Conservation (phyloP, 164 flowering plant species). For the Umbellularia californica region DNA sequence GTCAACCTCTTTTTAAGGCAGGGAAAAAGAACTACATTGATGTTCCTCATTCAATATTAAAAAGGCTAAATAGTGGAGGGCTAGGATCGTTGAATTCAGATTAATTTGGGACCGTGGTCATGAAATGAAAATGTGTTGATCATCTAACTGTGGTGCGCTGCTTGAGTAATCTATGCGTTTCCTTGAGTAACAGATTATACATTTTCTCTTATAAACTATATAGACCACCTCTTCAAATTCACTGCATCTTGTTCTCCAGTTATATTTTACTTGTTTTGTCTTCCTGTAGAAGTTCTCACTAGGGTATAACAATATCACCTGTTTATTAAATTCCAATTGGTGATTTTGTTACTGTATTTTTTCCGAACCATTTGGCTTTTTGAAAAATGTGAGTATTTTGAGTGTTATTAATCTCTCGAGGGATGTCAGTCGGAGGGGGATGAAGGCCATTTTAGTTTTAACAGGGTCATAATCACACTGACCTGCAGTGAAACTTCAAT, state of each 20-base stretch:
- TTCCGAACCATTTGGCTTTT: neutral
- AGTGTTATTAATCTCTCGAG: neutral
- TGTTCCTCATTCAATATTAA: neutral
- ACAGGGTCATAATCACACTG: neutral
- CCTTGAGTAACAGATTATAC: no score
- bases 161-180: no score
- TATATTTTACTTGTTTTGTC: no score
- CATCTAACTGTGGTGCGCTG: no score
- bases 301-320: neutral
- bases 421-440: neutral
- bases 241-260: neutral
- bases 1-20: neutral
- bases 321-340: neutral
- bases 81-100: neutral
- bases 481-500: neutral
- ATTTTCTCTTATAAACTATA: no score
- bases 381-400: neutral
- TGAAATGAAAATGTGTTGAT: no score
- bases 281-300: neutral
- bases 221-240: neutral
- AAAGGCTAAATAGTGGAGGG: neutral
- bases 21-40: neutral
- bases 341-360: no score
- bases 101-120: neutral
- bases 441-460: neutral